Conservation (phyloP, 768 basidiomycete genomes). For the Lepiota brunneoincarnata region DNA sequence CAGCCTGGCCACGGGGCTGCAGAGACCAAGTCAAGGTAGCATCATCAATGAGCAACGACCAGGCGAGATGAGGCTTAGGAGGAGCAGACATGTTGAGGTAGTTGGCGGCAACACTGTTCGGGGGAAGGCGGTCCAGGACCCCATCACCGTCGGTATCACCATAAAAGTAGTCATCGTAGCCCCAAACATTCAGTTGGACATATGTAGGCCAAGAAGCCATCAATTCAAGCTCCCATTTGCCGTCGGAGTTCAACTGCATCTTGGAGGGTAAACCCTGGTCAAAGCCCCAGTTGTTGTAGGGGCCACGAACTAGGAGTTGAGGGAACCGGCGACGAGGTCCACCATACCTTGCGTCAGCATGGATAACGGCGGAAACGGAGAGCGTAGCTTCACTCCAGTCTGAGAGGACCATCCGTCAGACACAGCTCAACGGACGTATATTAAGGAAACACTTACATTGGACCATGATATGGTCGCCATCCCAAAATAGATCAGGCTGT, state of each 20-base stretch:
- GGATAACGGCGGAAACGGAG: constrained; percentile 65
- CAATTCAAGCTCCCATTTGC: constrained; percentile 83
- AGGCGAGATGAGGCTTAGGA: constrained; percentile 83
- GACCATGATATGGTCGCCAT: constrained; percentile 81
- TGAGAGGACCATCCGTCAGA: constrained; percentile 22
- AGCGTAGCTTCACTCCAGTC: constrained; percentile 75
- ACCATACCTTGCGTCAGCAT: constrained; percentile 68
- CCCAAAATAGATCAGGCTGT: constrained; percentile 61
- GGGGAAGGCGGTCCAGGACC: constrained; percentile 86
- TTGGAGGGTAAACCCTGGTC: constrained; percentile 74
- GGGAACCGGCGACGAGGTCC: constrained; percentile 72
- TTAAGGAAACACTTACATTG: constrained; percentile 60
- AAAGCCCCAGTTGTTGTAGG: constrained; percentile 91
- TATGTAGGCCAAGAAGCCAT: constrained; percentile 91
- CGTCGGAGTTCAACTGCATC: constrained; percentile 63
- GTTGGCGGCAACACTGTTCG: constrained; percentile 82
- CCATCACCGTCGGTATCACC: constrained; percentile 89
- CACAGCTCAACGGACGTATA: background rate
- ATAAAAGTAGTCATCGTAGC: constrained; percentile 89
- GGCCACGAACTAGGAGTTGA: constrained; percentile 83
- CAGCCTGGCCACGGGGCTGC: constrained; percentile 77
- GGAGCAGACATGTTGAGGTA: constrained; percentile 92
- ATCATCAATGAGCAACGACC: constrained; percentile 83
- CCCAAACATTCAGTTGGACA: constrained; percentile 88
- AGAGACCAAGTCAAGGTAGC: constrained; percentile 72